Base-by-base conservation (phyloP, 2,329 filamentous ascomycete genomes). In the Penicillium sp. region DNA sequence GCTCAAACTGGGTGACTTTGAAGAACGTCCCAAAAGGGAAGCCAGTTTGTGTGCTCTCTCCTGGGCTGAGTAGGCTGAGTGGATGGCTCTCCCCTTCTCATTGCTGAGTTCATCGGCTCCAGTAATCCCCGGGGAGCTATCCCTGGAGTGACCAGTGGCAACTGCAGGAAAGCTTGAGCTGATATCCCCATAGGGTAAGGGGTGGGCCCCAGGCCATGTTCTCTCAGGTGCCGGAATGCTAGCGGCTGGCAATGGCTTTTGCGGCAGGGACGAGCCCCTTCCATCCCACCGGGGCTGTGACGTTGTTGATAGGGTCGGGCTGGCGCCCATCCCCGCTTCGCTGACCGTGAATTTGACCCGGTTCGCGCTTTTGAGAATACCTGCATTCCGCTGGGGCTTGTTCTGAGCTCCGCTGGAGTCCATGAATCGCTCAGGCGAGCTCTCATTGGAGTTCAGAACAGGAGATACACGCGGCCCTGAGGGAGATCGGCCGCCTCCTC, bases 191-290 rank as follows among this genome's bases (percentile, higher is more conserved):
- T 67, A 62, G 57, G 70, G 64, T 45, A 61, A 63, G 29, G 64
- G 66, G 62, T 67, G 70, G 54, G 68, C 58, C 58, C 67, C 66
- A 41, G 60, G 47, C 53, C 69, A 49, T 29, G 64, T 53, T 58
- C 66, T 74, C 65, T 73, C 75, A 59, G 70, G 62, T 35, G 64
- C 63, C 62, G 75, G 75, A 78, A 78, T 77, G 75, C 65, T 75
- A 66, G 73, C 74, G 29, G 69, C 71, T 59, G 74, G 74, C 60
- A 69, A 63, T 50, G 76, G 73, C 58, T 64, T 73, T 65, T 76
- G 73, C 50, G 70, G 73, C 50, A 73, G 65, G 61, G 69, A 59
- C 21, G 66, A 65, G 21, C 66, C 72, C 73, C 71, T 75, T 70
- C 64, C 64, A 63, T 75, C 72, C 61, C 68, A 64, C 67, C 67